phyloP scores from a whole-genome alignment of 2,329 filamentous ascomycete species.

The Aspergillus uvarum region DNA sequence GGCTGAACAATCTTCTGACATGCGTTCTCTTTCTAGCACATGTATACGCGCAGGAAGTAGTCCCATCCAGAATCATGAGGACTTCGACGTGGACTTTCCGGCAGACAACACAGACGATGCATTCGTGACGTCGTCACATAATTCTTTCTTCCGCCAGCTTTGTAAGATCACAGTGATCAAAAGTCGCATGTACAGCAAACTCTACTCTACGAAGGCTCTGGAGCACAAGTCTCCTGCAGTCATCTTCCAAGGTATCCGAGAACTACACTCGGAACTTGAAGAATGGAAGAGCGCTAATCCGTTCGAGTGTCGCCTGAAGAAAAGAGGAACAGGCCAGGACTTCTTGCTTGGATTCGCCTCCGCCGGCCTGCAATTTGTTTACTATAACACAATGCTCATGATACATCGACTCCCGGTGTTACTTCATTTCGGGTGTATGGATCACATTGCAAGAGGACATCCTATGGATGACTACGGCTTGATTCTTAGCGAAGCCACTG shows the following conservation, averaged over 20 bases:
- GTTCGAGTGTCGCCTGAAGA: conserved; percentile 81
- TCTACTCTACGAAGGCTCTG: conserved; percentile 85
- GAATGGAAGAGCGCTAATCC: conserved; percentile 90
- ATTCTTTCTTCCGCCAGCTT: conserved; percentile 91
- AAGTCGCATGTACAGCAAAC: conserved; percentile 81
- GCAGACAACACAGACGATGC: conserved; percentile 86
- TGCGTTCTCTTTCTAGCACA: background rate
- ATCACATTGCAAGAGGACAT: conserved; percentile 70
- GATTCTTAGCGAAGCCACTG: conserved; percentile 83
- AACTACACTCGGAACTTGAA: conserved; percentile 80
- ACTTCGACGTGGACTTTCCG: conserved; percentile 91
- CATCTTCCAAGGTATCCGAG: conserved; percentile 83
- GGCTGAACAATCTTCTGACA: background rate
- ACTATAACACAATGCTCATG: conserved; percentile 94
- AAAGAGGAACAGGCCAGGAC: conserved; percentile 83
- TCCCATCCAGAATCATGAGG: conserved; percentile 68
- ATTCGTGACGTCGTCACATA: conserved; percentile 75
- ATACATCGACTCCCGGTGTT: conserved; percentile 96
- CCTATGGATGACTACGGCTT: conserved; percentile 50
- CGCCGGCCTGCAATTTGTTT: conserved; percentile 86
- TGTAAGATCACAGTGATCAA: conserved; percentile 86
- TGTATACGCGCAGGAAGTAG: conserved; percentile 66
- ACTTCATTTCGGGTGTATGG: conserved; percentile 85
- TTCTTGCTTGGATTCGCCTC: conserved; percentile 86
- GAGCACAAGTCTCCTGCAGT: conserved; percentile 79